phyloP scores from a whole-genome alignment of 1,284 basidiomycete species.

The Papiliotrema nemorosa region DNA sequence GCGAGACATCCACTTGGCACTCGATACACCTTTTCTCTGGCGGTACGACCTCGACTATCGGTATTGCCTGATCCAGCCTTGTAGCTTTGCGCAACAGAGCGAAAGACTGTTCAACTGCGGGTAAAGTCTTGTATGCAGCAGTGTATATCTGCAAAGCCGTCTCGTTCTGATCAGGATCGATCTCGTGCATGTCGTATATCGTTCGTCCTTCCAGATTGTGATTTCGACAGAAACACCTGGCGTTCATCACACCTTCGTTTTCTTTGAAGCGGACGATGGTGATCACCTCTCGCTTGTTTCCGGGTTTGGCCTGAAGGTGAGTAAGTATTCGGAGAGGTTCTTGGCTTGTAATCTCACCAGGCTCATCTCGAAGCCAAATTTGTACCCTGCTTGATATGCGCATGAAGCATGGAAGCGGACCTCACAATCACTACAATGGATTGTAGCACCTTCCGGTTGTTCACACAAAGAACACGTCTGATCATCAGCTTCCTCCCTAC shows the following conservation, averaged over 20 bases:
- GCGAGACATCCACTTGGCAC: conserved; percentile 40
- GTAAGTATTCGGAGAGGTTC: background rate
- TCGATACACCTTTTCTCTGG: conserved; percentile 15
- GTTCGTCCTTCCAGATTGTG: conserved; percentile 63
- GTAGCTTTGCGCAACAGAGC: conserved; percentile 79
- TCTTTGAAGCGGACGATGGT: conserved; percentile 78
- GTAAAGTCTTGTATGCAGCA: conserved; percentile 70
- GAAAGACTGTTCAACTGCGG: conserved; percentile 63
- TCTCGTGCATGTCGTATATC: conserved; percentile 77
- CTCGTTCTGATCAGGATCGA: conserved; percentile 63
- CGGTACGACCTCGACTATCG: conserved; percentile 1
- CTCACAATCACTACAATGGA: conserved; percentile 77
- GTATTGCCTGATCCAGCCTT: conserved; percentile 63
- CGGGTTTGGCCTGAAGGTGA: conserved; percentile 63
- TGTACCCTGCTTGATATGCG: conserved; percentile 76
- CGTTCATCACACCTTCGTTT: conserved; percentile 75
- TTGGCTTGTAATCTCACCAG: conserved; percentile 57
- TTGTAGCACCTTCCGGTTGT: conserved; percentile 69
- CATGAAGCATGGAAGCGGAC: conserved; percentile 83
- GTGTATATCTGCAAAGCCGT: conserved; percentile 83
- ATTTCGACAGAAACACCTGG: conserved; percentile 75
- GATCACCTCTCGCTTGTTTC: conserved; percentile 60
- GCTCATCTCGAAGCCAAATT: conserved; percentile 85
- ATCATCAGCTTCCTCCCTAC: conserved; percentile 15
- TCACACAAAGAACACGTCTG: conserved; percentile 58